Percentiles rank a stretch among this genome's conserved stretches.
These are phyloP conservation scores for Elsinoe batatas DNA, from an alignment of 2,329 filamentous ascomycete species.

Conservation along the genomic window DNA sequence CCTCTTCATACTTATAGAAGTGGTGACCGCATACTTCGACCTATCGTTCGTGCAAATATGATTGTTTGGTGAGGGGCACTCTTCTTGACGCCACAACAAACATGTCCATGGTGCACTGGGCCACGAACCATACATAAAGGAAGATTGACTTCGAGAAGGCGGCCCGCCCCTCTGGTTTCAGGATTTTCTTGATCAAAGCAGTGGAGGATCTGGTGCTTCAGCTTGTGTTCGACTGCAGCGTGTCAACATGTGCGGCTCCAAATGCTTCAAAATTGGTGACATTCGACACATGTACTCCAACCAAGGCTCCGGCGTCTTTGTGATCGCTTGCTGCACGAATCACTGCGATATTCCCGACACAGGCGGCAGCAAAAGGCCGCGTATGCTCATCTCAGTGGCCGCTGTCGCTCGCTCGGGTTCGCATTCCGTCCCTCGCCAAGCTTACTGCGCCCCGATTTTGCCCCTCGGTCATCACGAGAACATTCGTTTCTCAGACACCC, in stretches of 20 bases:
- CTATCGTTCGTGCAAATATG: too few species aligned
- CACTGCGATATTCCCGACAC: neutral
- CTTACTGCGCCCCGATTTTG: constrained; percentile 10
- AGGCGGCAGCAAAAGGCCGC: neutral
- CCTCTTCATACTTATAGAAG: too few species aligned
- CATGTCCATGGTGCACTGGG: neutral
- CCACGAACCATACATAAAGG: constrained; percentile 1
- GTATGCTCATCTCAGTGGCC: constrained; percentile 1
- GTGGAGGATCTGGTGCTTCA: neutral
- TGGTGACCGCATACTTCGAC: too few species aligned
- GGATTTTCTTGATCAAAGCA: neutral
- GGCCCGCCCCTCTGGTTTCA: constrained; percentile 7
- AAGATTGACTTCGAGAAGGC: constrained; percentile 3
- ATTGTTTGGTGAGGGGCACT: too few species aligned
- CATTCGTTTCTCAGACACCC: neutral
- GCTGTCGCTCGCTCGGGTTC: constrained; percentile 6
- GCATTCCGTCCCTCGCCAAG: neutral
- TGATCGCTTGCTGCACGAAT: neutral
- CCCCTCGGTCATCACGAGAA: constrained; percentile 1
- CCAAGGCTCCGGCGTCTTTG: too few species aligned
- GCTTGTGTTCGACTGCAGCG: neutral
- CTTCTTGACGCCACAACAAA: constrained; percentile 8
- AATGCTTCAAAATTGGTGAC: neutral
- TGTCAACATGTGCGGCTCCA: neutral
- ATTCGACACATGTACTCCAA: neutral